Evolutionary conservation across 176 grass and related monocot genomes (phyloP), one percentile per base, ranked within the genome.

Genomic region (Carex myosuroides): DNA sequence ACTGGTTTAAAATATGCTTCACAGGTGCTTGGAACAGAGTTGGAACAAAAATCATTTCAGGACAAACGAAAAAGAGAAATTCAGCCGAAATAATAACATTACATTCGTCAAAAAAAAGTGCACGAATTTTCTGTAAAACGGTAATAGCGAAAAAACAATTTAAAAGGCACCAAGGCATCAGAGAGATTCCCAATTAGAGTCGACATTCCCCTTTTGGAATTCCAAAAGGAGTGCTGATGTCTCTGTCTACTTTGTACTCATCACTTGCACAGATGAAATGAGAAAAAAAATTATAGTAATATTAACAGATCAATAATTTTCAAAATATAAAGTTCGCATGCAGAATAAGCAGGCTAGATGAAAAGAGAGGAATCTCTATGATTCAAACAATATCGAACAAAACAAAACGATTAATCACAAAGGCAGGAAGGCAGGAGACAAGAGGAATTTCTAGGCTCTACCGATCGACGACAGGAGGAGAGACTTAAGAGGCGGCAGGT

Each of bases 151-250:
- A 20, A 73, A 13, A 2, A 26, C 13, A 72, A 73, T 50, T 13
- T 1, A 7, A 29, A 75, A 73, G 44, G 10, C 42, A 61, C 65
- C 50, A 72, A 72, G 39, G 42, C 44, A 56, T 84, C 81, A 69
- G 58, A 84, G 81, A 75, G 70, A 75, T 75, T 75, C 70, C 70
- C 70, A 75, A 26, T 75, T 75, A 75, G 70, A 53, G 70, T 75
- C 70, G 44, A 53, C 70, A 75, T 75, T 53, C 70, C 21, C 44
- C 70, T 12, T 72, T 50, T 12, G n/a, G 18, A 72, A 72, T 14
- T 48, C 70, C 70, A 74, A 60, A 60, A n/a, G 17, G 17, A 39
- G 50, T 20, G 17, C n/a, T 84, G 20, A 70, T 58, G 39, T 74
- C 62, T 48, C 80, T 64, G 70, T 56, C 82, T 73, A 58, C 48